Base-by-base conservation (phyloP, 2,329 filamentous ascomycete genomes). In the Dactylellina sp. region DNA sequence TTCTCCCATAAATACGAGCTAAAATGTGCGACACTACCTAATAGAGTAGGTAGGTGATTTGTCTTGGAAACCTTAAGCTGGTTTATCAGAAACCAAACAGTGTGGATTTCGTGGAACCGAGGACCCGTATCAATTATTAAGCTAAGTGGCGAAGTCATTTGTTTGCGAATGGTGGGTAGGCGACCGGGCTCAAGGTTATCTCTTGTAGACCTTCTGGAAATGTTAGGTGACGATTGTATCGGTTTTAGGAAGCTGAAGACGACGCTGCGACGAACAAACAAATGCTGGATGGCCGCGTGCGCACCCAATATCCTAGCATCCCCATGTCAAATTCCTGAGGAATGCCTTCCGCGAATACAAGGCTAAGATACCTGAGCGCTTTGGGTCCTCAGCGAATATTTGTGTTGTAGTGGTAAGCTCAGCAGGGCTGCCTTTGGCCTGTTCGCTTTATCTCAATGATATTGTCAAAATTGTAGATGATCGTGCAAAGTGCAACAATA, bases 91-190 rank as follows among this genome's bases (percentile, higher is more conserved):
- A 53, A 24, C 53, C 22, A 59, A 24, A 46, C 5, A 24, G n/a
- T n/a, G 24, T n/a, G 61, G 49, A 50, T 56, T 56, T 66, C 25
- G 50, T 74, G 70, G 70, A 66, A 74, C 70, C 70, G 70, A 74
- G 49, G 9, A 40, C 24, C 46, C 20, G 14, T 56, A 55, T 74
- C 70, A 56, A 55, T 37, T 37, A 35, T 53, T 52, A 40, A 16
- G 24, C 37, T 49, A 12, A 68, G 53, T 60, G 53, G 63, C 46
- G 55, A 68, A 40, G 35, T 46, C 39, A 6, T n/a, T 40, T 18
- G 35, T 50, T 25, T 14, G 24, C 46, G 46, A 50, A 18, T 4
- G n/a, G 61, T 40, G 35, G 39, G 62, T 37, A 57, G 25, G 44
- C 35, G 32, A 25, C 5, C 53, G 46, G 52, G 25, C 11, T 53